phyloP scores from a whole-genome alignment of 148 eudicot species.

The Cornus florida region DNA sequence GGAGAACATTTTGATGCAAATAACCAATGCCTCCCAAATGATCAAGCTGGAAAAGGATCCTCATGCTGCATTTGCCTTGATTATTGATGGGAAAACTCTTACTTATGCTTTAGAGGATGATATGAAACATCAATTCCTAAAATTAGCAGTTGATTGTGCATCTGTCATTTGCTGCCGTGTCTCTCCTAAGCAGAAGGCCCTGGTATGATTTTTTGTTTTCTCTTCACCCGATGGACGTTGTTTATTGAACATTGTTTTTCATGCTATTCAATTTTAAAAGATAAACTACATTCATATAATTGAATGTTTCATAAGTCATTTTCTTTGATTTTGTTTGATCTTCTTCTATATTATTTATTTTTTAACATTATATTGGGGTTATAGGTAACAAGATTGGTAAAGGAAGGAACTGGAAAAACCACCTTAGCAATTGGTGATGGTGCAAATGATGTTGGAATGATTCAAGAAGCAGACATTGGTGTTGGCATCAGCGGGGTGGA shows the following conservation, averaged over 20 bases:
- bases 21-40: conserved; percentile 73
- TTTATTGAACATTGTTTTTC: neutral
- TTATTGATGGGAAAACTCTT: conserved; percentile 86
- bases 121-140: conserved; percentile 69
- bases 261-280: neutral
- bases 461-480: conserved; percentile 98
- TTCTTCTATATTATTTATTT: neutral
- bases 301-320: no score
- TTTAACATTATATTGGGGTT: neutral
- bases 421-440: conserved; percentile 97
- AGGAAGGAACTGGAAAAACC: conserved; percentile 91
- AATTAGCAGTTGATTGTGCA: conserved; percentile 78
- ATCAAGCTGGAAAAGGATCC: conserved; percentile 87
- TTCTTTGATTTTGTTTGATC: neutral
- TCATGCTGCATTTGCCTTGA: conserved; percentile 88
- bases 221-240: neutral
- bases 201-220: conserved; percentile 42
- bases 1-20: conserved; percentile 68
- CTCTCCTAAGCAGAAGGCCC: conserved; percentile 94
- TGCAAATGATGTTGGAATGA: conserved; percentile 99
- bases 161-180: conserved; percentile 98
- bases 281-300: no score
- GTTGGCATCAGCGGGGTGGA: conserved; percentile 96
- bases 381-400: conserved; percentile 92
- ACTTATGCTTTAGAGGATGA: conserved; percentile 79